Percentiles rank a stretch among this genome's conserved stretches.
phyloP scores from a whole-genome alignment of 2,329 filamentous ascomycete species.

The Dactylellina parvicollis region DNA sequence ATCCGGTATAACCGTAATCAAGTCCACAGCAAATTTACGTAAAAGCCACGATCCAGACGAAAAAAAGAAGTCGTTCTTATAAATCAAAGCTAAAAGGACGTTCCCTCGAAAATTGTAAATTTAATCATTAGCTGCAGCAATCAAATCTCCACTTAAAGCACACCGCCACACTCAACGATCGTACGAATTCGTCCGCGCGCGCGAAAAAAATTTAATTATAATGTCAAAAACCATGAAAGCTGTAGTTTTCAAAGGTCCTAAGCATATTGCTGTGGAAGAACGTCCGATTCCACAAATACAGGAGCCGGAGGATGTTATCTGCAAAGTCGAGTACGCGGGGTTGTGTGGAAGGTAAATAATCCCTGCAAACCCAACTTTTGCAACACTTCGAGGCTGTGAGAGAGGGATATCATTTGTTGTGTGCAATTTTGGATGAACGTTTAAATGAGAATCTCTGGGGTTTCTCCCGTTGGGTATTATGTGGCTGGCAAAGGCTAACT shows the following conservation, averaged over 20 bases:
- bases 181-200: not conserved
- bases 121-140: not conserved
- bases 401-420: too few relatives aligned
- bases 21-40: not conserved
- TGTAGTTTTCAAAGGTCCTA: slow-evolving; percentile 83
- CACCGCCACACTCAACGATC: not conserved
- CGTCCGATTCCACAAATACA: slow-evolving; percentile 79
- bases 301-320: slow-evolving; percentile 77
- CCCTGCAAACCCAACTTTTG: not conserved
- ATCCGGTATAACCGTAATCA: not conserved
- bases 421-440: too few relatives aligned
- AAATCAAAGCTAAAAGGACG: not conserved
- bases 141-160: slow-evolving; percentile 6
- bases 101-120: not conserved
- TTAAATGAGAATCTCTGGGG: slow-evolving; percentile 9
- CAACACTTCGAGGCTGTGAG: too few relatives aligned
- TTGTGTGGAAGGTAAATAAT: slow-evolving; percentile 79
- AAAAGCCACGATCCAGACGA: not conserved
- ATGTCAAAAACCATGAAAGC: slow-evolving; percentile 76
- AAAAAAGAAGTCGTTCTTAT: not conserved
- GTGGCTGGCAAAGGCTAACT: not conserved
- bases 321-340: slow-evolving; percentile 83
- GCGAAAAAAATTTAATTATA: slow-evolving; percentile 2
- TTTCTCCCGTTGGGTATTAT: not conserved
- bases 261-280: slow-evolving; percentile 79